Evolutionary conservation across 352 stramenopile species (phyloP).

Genomic region (Hyaloperonospora brassicae): DNA sequence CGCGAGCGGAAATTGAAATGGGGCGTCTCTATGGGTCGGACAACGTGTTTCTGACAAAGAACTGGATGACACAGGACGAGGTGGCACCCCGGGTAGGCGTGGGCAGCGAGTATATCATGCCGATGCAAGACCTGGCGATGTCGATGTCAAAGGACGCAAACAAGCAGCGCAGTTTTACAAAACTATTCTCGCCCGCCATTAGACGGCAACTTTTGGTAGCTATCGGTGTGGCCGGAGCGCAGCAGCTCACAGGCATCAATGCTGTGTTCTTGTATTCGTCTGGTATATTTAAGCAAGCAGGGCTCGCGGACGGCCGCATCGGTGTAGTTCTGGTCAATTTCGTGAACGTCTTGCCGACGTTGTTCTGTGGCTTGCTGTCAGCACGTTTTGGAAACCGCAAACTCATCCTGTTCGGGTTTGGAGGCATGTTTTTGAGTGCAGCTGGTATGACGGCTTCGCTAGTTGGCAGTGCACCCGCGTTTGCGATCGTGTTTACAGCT

Average conservation of each 20-base stretch:
- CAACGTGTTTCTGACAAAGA: slow-evolving; percentile 24
- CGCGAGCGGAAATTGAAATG: slow-evolving; percentile 24
- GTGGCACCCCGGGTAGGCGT: slow-evolving; percentile 13
- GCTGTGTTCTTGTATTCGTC: slow-evolving; percentile 71
- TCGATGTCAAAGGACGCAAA: slow-evolving; percentile 23
- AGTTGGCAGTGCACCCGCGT: slow-evolving; percentile 14
- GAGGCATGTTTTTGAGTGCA: slow-evolving; percentile 41
- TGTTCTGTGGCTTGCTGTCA: slow-evolving; percentile 32
- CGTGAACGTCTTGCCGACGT: slow-evolving; percentile 46
- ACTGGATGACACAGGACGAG: slow-evolving; percentile 33
- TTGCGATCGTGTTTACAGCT: slow-evolving; percentile 47
- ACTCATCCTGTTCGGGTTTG: slow-evolving; percentile 38
- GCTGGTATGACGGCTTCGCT: slow-evolving; percentile 41
- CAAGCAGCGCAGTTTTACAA: slow-evolving; percentile 12
- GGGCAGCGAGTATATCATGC: slow-evolving; percentile 19
- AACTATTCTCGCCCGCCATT: slow-evolving; percentile 20
- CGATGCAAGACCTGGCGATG: slow-evolving; percentile 19
- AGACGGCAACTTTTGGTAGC: slow-evolving; percentile 39
- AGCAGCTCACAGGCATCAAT: slow-evolving; percentile 63
- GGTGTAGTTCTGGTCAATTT: slow-evolving; percentile 49
- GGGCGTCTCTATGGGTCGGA: slow-evolving; percentile 26
- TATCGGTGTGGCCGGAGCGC: slow-evolving; percentile 31
- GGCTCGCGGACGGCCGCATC: slow-evolving; percentile 44
- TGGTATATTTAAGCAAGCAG: slow-evolving; percentile 46
- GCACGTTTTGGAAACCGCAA: slow-evolving; percentile 39